phyloP scores from a whole-genome alignment of 2,329 filamentous ascomycete genomes.

The Xylariaceae sp. region DNA sequence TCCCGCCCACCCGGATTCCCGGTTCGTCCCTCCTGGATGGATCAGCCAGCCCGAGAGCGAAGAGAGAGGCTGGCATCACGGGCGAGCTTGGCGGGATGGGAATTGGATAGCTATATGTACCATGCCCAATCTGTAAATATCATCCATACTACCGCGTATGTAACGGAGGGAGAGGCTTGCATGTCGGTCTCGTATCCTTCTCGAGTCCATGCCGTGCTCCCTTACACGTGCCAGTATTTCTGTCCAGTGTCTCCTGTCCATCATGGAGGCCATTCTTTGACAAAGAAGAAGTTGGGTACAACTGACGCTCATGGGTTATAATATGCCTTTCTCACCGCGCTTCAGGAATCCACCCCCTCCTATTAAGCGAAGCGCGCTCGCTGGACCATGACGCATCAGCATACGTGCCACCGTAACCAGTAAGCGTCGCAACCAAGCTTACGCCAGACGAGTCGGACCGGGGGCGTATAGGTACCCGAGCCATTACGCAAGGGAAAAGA shows the following conservation, averaged over 20 bases:
- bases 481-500: neutral
- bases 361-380: slow-evolving; percentile 2
- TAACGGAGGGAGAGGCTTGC: neutral
- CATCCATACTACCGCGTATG: neutral
- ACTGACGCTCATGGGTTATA: neutral
- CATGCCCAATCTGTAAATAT: neutral
- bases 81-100: slow-evolving; percentile 4
- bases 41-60: neutral
- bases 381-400: slow-evolving; percentile 8
- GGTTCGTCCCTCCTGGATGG: slow-evolving; percentile 1
- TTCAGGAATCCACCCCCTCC: neutral
- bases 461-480: neutral
- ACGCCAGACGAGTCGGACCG: neutral
- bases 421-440: slow-evolving; percentile 7
- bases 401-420: neutral
- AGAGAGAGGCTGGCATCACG: neutral
- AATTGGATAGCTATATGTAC: slow-evolving; percentile 4
- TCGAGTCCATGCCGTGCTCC: slow-evolving; percentile 9
- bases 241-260: neutral
- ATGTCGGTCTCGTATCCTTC: slow-evolving; percentile 1
- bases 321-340: neutral
- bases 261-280: neutral
- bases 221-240: slow-evolving; percentile 3
- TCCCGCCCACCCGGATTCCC: slow-evolving; percentile 3
- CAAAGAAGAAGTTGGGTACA: neutral